These are phyloP conservation scores for Aspergillus hiratsukae DNA, from an alignment of 2,329 filamentous ascomycete genomes.

Conservation along the genomic window DNA sequence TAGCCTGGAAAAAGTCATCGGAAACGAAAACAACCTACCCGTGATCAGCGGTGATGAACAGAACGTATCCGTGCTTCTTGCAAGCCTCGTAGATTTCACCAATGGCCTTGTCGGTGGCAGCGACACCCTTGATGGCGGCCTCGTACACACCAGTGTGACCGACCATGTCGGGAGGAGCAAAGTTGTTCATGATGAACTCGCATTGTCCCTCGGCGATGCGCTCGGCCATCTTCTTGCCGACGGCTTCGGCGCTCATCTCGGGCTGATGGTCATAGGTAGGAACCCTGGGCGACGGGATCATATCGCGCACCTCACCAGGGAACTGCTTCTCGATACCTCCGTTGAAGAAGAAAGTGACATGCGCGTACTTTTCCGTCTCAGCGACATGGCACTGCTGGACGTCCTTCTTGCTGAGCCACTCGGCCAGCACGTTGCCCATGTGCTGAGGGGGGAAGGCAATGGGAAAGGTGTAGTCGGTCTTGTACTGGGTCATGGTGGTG, in stretches of 20 bases:
- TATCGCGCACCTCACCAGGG: conserved; percentile 82
- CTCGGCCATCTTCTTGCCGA: conserved; percentile 86
- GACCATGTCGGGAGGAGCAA: conserved; percentile 98
- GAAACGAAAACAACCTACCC: conserved; percentile 50
- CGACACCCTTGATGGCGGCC: conserved; percentile 78
- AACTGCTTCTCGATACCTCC: conserved; percentile 97
- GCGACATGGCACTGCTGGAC: conserved; percentile 93
- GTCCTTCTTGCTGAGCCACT: conserved; percentile 87
- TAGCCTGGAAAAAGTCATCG: conserved; percentile 8
- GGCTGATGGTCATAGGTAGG: conserved; percentile 92
- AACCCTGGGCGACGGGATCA: conserved; percentile 92
- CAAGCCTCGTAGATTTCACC: conserved; percentile 88
- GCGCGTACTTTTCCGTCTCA: conserved; percentile 98
- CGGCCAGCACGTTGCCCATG: conserved; percentile 97
- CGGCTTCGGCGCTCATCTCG: conserved; percentile 89
- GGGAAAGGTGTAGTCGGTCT: conserved; percentile 86
- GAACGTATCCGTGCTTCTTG: conserved; percentile 85
- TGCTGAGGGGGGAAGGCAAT: conserved; percentile 89
- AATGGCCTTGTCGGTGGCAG: conserved; percentile 89
- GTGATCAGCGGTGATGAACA: conserved; percentile 96
- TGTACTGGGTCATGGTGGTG: conserved; percentile 98
- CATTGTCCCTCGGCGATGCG: conserved; percentile 79
- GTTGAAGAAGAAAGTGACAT: conserved; percentile 99
- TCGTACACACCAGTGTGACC: conserved; percentile 98
- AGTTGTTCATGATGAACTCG: conserved; percentile 99